Evolutionary conservation across 75 land plant species (phyloP), one percentile per base, ranked within the genome.

Genomic region (Pinus albicaulis): DNA sequence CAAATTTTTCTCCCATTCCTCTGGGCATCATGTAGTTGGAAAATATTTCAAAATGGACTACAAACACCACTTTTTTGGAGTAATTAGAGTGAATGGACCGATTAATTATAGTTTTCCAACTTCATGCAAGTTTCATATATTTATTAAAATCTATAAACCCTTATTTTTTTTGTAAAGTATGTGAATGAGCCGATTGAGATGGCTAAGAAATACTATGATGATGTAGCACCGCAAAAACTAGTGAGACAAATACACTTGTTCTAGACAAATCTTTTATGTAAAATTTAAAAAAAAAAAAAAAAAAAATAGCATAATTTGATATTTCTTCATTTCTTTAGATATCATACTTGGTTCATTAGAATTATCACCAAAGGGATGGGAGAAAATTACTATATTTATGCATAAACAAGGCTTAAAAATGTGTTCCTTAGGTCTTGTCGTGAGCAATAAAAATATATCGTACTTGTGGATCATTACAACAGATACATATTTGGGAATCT

Each of bases 311-410:
- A 53, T 7, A 17, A 34, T 52, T 14, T 73, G 53, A 78, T 74
- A 76, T 74, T 28, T 36, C n/a, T 11, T 75, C 16, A n/a, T 68
- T 26, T 55, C 26, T 65, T 26, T 78, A 96, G 99, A 97, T 96
- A 22, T 83, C 99, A 76, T 98, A 96, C 84, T 96, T 90, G 95
- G 92, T 23, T 96, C 99, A 22, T 89, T 96, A 76, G 99, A 96
- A 77, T 87, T 96, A 52, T 96, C 99, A 66, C 99, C 99, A 8
- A 98, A 94, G n/a, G 69, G 99, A 96, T 89, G 99, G 99, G 60
- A 87, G 99, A 48, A 96, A 95, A 55, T 78, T 96, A 96, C 99
- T 26, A 98, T 94, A 80, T 96, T 96, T 62, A 96, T 96, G 99
- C 99, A 96, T 71, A 94, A 95, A 25, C 88, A 98, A 73, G 99